phyloP scores from a whole-genome alignment of 345 rosid genomes.

The Geranium brycei region DNA sequence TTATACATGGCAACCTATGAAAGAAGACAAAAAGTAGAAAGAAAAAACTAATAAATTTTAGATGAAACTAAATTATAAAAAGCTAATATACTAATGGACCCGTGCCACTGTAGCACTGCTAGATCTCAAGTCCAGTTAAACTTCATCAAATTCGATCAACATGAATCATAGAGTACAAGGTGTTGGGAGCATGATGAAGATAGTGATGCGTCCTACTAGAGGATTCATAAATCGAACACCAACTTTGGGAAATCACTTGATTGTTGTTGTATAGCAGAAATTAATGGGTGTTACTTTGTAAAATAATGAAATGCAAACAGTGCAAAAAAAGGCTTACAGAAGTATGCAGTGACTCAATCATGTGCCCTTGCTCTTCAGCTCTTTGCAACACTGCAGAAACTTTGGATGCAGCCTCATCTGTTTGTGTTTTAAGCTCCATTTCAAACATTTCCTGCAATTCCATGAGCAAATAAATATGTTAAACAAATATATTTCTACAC shows the following conservation, averaged over 20 bases:
- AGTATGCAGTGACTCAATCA: constrained; percentile 86
- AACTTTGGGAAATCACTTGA: no score
- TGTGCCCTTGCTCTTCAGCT: constrained; percentile 81
- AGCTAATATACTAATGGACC: no score
- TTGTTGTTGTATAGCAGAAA: no score
- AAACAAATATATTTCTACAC: no score
- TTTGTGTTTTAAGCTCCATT: constrained; percentile 49
- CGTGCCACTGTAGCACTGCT: no score
- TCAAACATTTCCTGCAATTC: constrained; percentile 50
- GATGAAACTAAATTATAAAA: background rate
- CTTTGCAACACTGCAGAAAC: constrained; percentile 68
- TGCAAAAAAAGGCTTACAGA: constrained; percentile 39
- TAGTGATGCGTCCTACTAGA: no score
- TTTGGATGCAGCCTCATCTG: constrained; percentile 72
- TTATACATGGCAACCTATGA: constrained; percentile 83
- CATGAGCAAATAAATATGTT: background rate
- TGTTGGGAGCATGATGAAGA: no score
- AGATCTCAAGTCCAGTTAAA: no score
- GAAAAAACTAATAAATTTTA: background rate
- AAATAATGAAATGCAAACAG: background rate
- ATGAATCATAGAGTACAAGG: no score
- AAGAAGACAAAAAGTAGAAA: constrained; percentile 5
- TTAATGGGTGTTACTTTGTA: no score
- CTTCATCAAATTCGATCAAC: no score
- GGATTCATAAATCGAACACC: no score